Conservation (phyloP, 2,329 filamentous ascomycete genomes). For the Stagonosporopsis rhizophila region DNA sequence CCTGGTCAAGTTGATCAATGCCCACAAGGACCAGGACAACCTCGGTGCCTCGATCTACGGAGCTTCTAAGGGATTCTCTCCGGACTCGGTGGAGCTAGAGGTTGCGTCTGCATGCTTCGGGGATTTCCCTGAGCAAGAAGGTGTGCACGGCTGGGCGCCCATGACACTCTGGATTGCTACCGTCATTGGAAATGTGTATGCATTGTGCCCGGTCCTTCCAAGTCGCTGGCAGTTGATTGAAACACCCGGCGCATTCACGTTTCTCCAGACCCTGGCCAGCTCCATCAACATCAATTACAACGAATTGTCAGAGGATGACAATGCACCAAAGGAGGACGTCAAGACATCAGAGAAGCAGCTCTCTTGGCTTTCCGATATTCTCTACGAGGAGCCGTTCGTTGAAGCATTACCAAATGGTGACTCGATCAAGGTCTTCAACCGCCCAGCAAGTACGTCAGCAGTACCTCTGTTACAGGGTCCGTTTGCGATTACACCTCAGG, state of each 20-base stretch:
- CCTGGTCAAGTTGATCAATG: constrained; percentile 86
- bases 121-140: constrained; percentile 63
- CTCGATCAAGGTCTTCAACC: constrained; percentile 60
- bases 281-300: constrained; percentile 75
- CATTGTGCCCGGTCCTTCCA: constrained; percentile 87
- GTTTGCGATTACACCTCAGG: constrained; percentile 60
- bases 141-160: constrained; percentile 78
- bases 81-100: constrained; percentile 91
- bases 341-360: constrained; percentile 61
- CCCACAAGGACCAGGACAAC: constrained; percentile 80
- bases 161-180: constrained; percentile 99
- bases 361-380: constrained; percentile 61
- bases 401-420: constrained; percentile 52
- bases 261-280: constrained; percentile 82
- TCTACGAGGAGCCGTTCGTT: constrained; percentile 57
- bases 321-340: constrained; percentile 53
- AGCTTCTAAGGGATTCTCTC: constrained; percentile 82
- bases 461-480: constrained; percentile 69
- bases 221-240: constrained; percentile 74
- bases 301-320: constrained; percentile 35
- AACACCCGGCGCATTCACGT: constrained; percentile 60
- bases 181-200: constrained; percentile 90
- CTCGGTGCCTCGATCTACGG: constrained; percentile 77
- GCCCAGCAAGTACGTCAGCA: constrained; percentile 61
- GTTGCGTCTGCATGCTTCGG: constrained; percentile 91